A percentile compares a stretch with the other conserved stretches of the same genome.
These are phyloP conservation scores for Pulveroboletus sp. DNA, from an alignment of 768 basidiomycete species.

Conservation along the genomic window DNA sequence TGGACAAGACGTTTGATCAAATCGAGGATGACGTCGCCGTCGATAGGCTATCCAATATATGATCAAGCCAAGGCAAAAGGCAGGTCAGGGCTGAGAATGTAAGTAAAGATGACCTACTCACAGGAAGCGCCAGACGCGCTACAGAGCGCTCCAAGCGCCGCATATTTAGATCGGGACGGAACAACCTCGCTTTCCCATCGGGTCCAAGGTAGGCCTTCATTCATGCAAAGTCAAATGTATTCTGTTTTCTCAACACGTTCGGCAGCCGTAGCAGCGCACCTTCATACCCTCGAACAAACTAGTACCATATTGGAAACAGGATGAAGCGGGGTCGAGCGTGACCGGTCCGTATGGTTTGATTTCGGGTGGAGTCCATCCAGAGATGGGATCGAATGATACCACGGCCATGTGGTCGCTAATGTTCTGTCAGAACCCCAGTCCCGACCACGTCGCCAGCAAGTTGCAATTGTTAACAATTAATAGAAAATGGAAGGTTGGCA, in stretches of 20 bases:
- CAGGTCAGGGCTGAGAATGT: neutral
- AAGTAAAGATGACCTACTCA: slow-evolving; percentile 28
- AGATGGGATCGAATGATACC: slow-evolving; percentile 53
- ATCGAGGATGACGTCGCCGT: slow-evolving; percentile 42
- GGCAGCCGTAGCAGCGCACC: slow-evolving; percentile 29
- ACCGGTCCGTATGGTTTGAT: slow-evolving; percentile 68
- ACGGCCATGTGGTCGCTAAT: slow-evolving; percentile 72
- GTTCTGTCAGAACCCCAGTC: neutral
- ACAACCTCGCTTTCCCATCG: slow-evolving; percentile 71
- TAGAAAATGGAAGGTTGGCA: too few species aligned
- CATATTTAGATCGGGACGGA: slow-evolving; percentile 86
- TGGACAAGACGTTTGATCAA: slow-evolving; percentile 63
- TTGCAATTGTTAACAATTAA: neutral
- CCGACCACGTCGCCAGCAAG: neutral
- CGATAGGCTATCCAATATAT: slow-evolving; percentile 32
- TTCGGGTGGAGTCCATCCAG: slow-evolving; percentile 68
- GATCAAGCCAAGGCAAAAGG: too few species aligned
- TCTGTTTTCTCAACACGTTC: neutral
- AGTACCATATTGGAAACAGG: slow-evolving; percentile 58
- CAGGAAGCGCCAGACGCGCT: slow-evolving; percentile 68
- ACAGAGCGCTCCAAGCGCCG: slow-evolving; percentile 66
- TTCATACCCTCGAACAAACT: slow-evolving; percentile 67
- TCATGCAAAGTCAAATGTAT: neutral
- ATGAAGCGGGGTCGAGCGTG: slow-evolving; percentile 49
- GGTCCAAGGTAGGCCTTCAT: slow-evolving; percentile 61